Conservation (phyloP, 306 rosid genomes). For the Pterocarpus santalinus region DNA sequence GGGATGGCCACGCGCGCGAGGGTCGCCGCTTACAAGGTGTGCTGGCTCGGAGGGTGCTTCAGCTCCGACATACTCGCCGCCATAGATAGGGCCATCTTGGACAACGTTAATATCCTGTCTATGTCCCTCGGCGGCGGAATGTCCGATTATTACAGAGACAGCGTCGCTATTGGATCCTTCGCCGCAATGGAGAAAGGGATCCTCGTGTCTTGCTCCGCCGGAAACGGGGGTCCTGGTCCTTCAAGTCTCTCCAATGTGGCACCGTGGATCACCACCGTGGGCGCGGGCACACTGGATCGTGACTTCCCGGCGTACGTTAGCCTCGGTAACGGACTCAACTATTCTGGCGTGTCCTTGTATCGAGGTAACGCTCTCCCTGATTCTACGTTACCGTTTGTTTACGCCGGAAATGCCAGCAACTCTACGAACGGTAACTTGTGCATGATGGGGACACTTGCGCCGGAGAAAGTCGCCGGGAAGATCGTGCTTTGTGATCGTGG, state of each 20-base stretch:
- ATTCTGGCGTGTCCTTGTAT: slow-evolving; percentile 86
- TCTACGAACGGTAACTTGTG: slow-evolving; percentile 71
- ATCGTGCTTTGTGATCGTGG: slow-evolving; percentile 90
- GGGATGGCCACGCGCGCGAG: slow-evolving; percentile 93
- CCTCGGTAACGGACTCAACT: slow-evolving; percentile 79
- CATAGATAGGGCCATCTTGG: slow-evolving; percentile 72
- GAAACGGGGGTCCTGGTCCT: slow-evolving; percentile 83
- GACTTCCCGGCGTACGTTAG: slow-evolving; percentile 84
- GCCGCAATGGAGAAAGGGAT: slow-evolving; percentile 94
- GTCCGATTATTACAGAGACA: slow-evolving; percentile 79
- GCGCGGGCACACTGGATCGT: slow-evolving; percentile 96
- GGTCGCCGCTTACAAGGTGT: slow-evolving; percentile 83
- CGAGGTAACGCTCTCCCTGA: slow-evolving; percentile 63
- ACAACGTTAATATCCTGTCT: slow-evolving; percentile 77
- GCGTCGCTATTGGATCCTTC: slow-evolving; percentile 84
- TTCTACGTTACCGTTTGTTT: slow-evolving; percentile 60
- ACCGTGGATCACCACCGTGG: slow-evolving; percentile 97
- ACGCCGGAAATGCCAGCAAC: slow-evolving; percentile 79
- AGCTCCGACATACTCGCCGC: slow-evolving; percentile 91
- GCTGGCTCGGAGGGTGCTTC: slow-evolving; percentile 94
- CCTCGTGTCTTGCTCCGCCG: slow-evolving; percentile 84
- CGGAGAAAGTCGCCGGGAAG: slow-evolving; percentile 79
- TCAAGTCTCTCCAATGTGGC: slow-evolving; percentile 77
- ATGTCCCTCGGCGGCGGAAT: slow-evolving; percentile 95
- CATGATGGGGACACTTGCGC: slow-evolving; percentile 71